A percentile compares a stretch with the other conserved stretches of the same genome.
These are phyloP conservation scores for Kickxella alabastrina DNA, from an alignment of 192 early-diverging fungal genomes.

Conservation along the genomic window DNA sequence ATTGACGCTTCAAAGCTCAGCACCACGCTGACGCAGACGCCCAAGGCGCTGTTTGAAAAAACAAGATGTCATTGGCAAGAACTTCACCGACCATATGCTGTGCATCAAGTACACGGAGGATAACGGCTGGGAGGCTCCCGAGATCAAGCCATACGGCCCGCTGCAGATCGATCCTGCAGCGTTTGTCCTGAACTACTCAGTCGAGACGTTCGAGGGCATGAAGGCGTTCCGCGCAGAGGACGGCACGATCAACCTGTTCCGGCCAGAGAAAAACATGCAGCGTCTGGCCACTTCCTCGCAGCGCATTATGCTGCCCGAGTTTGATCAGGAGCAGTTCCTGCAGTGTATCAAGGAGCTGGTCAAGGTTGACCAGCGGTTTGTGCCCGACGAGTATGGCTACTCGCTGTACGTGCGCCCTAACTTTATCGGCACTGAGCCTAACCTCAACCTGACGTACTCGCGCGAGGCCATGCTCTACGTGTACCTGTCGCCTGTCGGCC, in stretches of 20 bases:
- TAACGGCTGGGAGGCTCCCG: conserved; percentile 77
- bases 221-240: conserved; percentile 90
- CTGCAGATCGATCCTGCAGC: conserved; percentile 77
- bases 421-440: conserved; percentile 88
- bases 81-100: conserved; percentile 97
- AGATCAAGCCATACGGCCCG: conserved; percentile 82
- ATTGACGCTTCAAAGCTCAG: conserved; percentile 47
- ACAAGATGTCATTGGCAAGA: conserved; percentile 72
- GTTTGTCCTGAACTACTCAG: conserved; percentile 90
- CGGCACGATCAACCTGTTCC: conserved; percentile 86
- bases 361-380: conserved; percentile 78
- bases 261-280: conserved; percentile 96
- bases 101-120: conserved; percentile 70
- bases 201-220: conserved; percentile 92
- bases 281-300: conserved; percentile 77
- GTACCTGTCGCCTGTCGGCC: conserved; percentile 91
- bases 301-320: conserved; percentile 82
- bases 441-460: conserved; percentile 77
- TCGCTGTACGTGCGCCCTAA: conserved; percentile 95
- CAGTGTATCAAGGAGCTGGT: conserved; percentile 83
- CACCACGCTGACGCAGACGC: conserved; percentile 30
- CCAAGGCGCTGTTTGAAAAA: conserved; percentile 27
- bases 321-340: conserved; percentile 78
- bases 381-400: conserved; percentile 87
- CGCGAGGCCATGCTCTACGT: conserved; percentile 80